Evolutionary conservation across 2,329 filamentous ascomycete species (phyloP).

Genomic region (Elsinoe arachidis): DNA sequence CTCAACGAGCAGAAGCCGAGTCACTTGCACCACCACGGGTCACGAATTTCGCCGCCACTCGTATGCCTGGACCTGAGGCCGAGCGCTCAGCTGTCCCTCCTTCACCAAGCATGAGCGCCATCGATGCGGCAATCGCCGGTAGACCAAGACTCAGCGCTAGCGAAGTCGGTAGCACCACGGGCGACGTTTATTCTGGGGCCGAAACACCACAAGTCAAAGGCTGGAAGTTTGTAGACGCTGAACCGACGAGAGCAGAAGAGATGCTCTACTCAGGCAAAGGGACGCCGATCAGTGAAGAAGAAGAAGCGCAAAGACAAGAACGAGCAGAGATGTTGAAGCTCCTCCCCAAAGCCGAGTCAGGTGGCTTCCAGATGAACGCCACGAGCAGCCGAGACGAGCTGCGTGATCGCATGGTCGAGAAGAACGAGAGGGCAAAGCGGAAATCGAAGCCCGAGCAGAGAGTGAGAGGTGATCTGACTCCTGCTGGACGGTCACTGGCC

Average conservation of each 20-base stretch:
- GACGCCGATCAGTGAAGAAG: conserved; percentile 24
- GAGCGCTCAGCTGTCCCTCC: conserved; percentile 43
- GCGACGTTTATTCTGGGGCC: conserved; percentile 47
- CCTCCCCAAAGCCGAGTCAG: conserved; percentile 37
- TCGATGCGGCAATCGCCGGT: conserved; percentile 76
- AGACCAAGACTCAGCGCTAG: conserved; percentile 54
- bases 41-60: conserved; percentile 76
- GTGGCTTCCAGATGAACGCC: conserved; percentile 65
- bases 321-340: conserved; percentile 32
- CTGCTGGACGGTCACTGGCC: conserved; percentile 63
- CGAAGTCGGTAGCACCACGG: conserved; percentile 32
- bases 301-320: conserved; percentile 26
- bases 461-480: conserved; percentile 48
- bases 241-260: conserved; percentile 49
- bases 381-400: conserved; percentile 69
- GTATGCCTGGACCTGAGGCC: conserved; percentile 46
- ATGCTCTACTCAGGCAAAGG: conserved; percentile 41
- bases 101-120: conserved; percentile 75
- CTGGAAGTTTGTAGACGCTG: conserved; percentile 88
- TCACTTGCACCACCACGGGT: conserved; percentile 69
- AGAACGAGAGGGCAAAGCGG: conserved; percentile 33
- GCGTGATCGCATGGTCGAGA: conserved; percentile 80
- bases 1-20: conserved; percentile 58
- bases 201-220: conserved; percentile 90
- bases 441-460: conserved; percentile 44